Evolutionary conservation across 306 rosid species (phyloP).

Genomic region (Acacia acuminata): DNA sequence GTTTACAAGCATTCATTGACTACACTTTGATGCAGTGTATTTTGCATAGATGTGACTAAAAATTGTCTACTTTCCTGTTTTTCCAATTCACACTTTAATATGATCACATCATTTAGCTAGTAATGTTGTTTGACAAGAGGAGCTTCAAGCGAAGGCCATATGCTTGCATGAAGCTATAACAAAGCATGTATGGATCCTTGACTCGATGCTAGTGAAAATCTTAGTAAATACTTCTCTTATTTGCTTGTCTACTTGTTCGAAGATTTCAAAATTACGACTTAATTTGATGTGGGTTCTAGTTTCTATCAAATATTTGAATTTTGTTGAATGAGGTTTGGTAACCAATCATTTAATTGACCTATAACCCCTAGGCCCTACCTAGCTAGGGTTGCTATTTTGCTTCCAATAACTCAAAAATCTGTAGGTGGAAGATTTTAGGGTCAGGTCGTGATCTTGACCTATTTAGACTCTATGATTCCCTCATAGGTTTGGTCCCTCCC

Average conservation of each 20-base stretch:
- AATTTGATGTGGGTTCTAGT: not conserved
- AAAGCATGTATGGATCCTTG: conserved; percentile 54
- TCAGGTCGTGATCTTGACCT: conserved; percentile 49
- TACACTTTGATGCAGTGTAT: not conserved
- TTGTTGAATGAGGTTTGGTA: not conserved
- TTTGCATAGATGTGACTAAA: not conserved
- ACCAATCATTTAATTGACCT: conserved; percentile 1
- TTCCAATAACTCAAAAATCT: conserved; percentile 36
- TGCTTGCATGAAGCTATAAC: conserved; percentile 60
- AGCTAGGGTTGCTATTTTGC: conserved; percentile 34
- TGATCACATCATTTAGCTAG: not conserved
- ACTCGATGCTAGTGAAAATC: conserved; percentile 16
- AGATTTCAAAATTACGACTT: conserved; percentile 1
- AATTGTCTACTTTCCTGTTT: conserved; percentile 1
- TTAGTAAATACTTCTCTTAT: not conserved
- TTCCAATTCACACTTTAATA: not conserved
- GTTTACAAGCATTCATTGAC: conserved; percentile 2
- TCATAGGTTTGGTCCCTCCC: conserved; percentile 35
- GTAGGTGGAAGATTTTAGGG: conserved; percentile 15
- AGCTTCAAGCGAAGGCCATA: conserved; percentile 66
- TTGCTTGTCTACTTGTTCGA: conserved; percentile 3
- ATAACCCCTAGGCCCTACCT: not conserved
- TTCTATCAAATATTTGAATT: conserved; percentile 12
- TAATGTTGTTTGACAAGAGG: conserved; percentile 44
- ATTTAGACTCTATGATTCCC: conserved; percentile 19